Conservation (phyloP, 371 early-diverging fungal genomes). For the Syncephalis plumigaleata region DNA sequence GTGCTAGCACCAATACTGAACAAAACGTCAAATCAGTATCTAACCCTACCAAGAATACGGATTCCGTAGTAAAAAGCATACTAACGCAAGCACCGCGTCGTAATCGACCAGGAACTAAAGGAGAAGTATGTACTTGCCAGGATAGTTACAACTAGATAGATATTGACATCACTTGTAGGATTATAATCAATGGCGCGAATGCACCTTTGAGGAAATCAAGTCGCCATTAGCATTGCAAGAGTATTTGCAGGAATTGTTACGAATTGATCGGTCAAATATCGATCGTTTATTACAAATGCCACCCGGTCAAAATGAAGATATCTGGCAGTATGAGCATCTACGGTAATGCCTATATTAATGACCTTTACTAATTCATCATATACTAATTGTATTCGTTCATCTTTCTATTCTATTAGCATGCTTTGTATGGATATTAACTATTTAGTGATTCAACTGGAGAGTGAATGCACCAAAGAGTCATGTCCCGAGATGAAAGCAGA, state of each 20-base stretch:
- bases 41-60: too few species aligned
- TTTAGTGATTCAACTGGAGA: constrained; percentile 49
- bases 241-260: constrained; percentile 62
- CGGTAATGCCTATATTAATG: constrained; percentile 17
- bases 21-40: too few species aligned
- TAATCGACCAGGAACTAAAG: constrained; percentile 15
- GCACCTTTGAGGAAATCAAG: constrained; percentile 39
- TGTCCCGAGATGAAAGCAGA: constrained; percentile 91
- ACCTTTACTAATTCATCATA: background rate
- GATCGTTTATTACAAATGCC: constrained; percentile 44
- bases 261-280: constrained; percentile 42
- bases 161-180: constrained; percentile 12
- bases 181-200: constrained; percentile 33
- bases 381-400: background rate
- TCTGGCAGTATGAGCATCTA: constrained; percentile 84
- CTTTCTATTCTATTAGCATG: too few species aligned
- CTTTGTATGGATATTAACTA: constrained; percentile 64
- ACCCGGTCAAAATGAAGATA: constrained; percentile 34
- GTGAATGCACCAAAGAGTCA: constrained; percentile 56
- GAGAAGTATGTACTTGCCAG: constrained; percentile 7
- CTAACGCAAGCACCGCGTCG: constrained; percentile 3
- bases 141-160: background rate
- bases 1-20: too few species aligned
- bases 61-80: too few species aligned
- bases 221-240: constrained; percentile 66